Percentiles rank a stretch among this genome's conserved stretches.
phyloP scores from a whole-genome alignment of 2,329 filamentous ascomycete genomes.

The Paraphoma chrysanthemicola region DNA sequence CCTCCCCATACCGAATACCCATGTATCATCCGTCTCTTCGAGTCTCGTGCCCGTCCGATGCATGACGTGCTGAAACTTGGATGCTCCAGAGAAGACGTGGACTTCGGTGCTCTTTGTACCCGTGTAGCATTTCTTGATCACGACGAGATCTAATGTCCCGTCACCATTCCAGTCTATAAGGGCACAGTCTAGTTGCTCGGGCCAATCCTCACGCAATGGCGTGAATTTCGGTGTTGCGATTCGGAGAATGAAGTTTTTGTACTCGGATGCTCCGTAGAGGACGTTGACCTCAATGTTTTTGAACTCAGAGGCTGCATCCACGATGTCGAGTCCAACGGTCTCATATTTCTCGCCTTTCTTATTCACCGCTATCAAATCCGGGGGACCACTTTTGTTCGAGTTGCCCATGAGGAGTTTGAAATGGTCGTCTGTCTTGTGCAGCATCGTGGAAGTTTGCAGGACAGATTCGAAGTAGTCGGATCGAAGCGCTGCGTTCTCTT shows the following conservation, averaged over 20 bases:
- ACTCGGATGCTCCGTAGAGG: conserved; percentile 1
- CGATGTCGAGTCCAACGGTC: neutral
- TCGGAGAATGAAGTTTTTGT: conserved; percentile 4
- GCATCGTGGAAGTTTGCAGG: neutral
- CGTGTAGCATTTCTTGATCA: conserved; percentile 7
- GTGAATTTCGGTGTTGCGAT: conserved; percentile 6
- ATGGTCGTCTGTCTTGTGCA: conserved; percentile 1
- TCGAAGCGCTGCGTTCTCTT: neutral
- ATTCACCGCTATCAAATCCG: conserved; percentile 1
- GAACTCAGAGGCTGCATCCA: too few relatives aligned
- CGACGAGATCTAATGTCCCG: conserved; percentile 5
- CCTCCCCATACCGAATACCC: conserved; percentile 9
- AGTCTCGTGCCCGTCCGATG: conserved; percentile 5
- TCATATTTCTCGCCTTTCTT: neutral
- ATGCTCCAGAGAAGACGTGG: conserved; percentile 8
- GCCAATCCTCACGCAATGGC: neutral
- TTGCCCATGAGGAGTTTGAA: conserved; percentile 1
- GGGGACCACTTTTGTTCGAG: neutral
- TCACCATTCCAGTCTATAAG: conserved; percentile 8
- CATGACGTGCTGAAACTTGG: conserved; percentile 7
- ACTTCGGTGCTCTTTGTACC: conserved; percentile 9
- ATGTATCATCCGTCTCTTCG: conserved; percentile 10
- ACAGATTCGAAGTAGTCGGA: conserved; percentile 1
- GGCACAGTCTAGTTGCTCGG: conserved; percentile 3
- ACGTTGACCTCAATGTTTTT: neutral